Evolutionary conservation across 139 green algal species (phyloP).

Genomic region (Mesostigma viride): DNA sequence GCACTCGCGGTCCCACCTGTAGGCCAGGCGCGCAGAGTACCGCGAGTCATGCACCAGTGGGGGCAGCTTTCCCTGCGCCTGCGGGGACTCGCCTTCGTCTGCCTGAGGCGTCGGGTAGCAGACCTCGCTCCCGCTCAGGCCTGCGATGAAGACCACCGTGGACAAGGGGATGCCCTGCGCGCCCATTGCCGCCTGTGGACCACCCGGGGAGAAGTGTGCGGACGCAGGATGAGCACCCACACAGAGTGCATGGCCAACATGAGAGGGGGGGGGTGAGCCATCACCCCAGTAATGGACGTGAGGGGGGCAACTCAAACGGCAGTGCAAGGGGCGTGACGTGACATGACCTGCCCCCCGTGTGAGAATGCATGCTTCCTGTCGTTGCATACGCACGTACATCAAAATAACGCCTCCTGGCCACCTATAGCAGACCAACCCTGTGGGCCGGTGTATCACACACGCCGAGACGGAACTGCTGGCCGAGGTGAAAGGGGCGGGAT

Average conservation of each 20-base stretch:
- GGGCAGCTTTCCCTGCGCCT: neutral
- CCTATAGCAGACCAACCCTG: no score
- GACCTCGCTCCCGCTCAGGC: conserved; percentile 41
- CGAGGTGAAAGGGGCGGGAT: no score
- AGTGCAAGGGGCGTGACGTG: neutral
- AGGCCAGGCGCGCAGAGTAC: conserved; percentile 44
- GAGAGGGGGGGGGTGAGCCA: no score
- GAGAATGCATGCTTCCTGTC: no score
- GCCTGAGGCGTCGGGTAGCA: conserved; percentile 11
- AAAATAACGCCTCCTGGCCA: no score
- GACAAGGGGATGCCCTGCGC: conserved; percentile 13
- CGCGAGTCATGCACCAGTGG: conserved; percentile 34
- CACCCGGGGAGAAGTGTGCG: conserved; percentile 9
- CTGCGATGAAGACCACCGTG: conserved; percentile 44
- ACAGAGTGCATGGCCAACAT: neutral
- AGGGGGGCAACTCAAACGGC: neutral
- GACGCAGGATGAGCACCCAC: conserved; percentile 10
- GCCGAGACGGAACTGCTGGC: no score
- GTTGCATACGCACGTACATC: no score
- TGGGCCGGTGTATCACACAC: no score
- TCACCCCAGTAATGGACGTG: neutral
- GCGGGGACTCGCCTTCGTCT: neutral
- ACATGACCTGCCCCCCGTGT: no score
- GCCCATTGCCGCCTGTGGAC: conserved; percentile 16
- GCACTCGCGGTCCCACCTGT: conserved; percentile 42